Evolutionary conservation across 2,329 filamentous ascomycete genomes (phyloP).

Genomic region (Fusarium transvaalense): DNA sequence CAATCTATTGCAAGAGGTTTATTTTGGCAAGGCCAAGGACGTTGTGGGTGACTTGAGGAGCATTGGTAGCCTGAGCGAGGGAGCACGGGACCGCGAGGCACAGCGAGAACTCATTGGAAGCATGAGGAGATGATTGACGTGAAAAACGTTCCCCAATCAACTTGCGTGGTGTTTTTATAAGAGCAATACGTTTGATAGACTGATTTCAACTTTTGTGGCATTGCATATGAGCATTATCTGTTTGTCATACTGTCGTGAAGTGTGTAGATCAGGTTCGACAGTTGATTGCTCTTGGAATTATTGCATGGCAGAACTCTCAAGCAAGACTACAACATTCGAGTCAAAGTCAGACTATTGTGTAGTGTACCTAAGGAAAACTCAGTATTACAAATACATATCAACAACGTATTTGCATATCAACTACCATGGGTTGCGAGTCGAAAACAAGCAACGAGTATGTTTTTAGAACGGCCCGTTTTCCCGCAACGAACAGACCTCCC

Average conservation of each 20-base stretch:
- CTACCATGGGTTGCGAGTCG: neutral
- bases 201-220: conserved; percentile 1
- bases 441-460: neutral
- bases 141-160: neutral
- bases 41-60: conserved; percentile 96
- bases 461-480: conserved; percentile 16
- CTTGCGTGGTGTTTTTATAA: conserved; percentile 19
- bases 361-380: neutral
- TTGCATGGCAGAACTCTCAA: neutral
- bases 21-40: conserved; percentile 99
- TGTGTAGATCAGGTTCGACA: conserved; percentile 15
- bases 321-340: neutral
- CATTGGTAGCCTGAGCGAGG: conserved; percentile 84
- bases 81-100: conserved; percentile 83
- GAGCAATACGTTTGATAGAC: conserved; percentile 34
- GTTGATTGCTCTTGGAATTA: neutral
- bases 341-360: neutral
- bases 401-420: neutral
- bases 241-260: neutral
- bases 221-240: neutral
- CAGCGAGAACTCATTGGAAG: conserved; percentile 88
- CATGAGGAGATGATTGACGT: conserved; percentile 60
- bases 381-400: neutral
- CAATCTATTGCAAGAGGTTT: conserved; percentile 97
- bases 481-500: conserved; percentile 3